Conservation (phyloP, 441 rosid species). For the Omphalea diandra region DNA sequence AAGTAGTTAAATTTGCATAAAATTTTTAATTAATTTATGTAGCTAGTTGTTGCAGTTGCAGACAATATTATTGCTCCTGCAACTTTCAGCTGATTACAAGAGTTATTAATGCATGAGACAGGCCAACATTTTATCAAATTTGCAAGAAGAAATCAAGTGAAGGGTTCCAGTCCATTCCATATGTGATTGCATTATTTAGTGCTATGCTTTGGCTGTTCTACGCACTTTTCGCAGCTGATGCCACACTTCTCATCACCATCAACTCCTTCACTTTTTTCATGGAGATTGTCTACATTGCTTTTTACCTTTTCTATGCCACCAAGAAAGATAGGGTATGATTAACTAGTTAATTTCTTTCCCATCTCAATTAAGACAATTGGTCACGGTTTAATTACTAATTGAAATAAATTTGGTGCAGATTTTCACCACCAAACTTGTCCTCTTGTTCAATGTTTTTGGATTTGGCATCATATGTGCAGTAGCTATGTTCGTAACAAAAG, state of each 20-base stretch:
- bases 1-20: slow-evolving; percentile 16
- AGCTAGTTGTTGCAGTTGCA: too few species aligned
- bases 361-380: too few species aligned
- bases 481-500: slow-evolving; percentile 45
- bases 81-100: not conserved
- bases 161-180: slow-evolving; percentile 75
- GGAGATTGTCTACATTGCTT: slow-evolving; percentile 46
- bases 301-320: slow-evolving; percentile 56
- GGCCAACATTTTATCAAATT: slow-evolving; percentile 69
- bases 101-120: not conserved
- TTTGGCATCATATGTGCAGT: slow-evolving; percentile 46
- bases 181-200: slow-evolving; percentile 63
- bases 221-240: slow-evolving; percentile 49
- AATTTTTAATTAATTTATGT: not conserved
- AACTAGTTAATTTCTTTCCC: too few species aligned
- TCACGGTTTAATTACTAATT: too few species aligned
- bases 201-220: slow-evolving; percentile 87
- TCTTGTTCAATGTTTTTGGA: slow-evolving; percentile 50
- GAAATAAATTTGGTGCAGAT: slow-evolving; percentile 36
- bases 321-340: slow-evolving; percentile 52
- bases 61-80: too few species aligned
- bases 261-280: slow-evolving; percentile 51
- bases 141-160: slow-evolving; percentile 70
- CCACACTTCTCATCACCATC: slow-evolving; percentile 62
- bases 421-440: slow-evolving; percentile 43